Evolutionary conservation across 2,329 filamentous ascomycete genomes (phyloP).

Genomic region (Boeremia exigua): DNA sequence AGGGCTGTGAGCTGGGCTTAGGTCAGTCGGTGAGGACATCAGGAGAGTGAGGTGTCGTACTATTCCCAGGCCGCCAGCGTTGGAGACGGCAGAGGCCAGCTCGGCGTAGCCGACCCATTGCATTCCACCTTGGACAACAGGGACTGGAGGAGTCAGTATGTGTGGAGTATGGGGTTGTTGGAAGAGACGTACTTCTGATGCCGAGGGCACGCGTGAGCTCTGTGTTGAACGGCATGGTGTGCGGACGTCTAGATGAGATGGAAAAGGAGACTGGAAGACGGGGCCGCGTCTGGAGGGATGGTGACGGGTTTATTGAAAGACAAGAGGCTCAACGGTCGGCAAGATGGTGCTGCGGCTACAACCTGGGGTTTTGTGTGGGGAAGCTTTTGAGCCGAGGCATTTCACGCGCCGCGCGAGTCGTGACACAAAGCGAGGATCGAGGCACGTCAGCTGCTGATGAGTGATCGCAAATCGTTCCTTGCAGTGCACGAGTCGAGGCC

Average conservation of each 20-base stretch:
- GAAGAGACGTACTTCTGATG: constrained; percentile 52
- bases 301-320: constrained; percentile 11
- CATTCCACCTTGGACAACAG: constrained; percentile 86
- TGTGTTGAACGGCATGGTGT: constrained; percentile 68
- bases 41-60: constrained; percentile 31
- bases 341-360: constrained; percentile 21
- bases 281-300: not conserved
- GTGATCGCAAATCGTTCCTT: not conserved
- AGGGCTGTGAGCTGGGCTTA: constrained; percentile 71
- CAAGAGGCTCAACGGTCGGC: constrained; percentile 14
- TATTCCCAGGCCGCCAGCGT: constrained; percentile 78
- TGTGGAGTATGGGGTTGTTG: not conserved
- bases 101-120: constrained; percentile 85
- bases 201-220: constrained; percentile 67
- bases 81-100: constrained; percentile 71
- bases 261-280: not conserved
- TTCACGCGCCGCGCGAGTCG: constrained; percentile 20
- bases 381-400: constrained; percentile 36
- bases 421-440: constrained; percentile 21
- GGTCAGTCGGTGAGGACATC: constrained; percentile 19
- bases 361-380: constrained; percentile 30
- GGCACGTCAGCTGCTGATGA: constrained; percentile 6
- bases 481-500: not conserved
- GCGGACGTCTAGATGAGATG: not conserved
- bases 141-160: constrained; percentile 64